Evolutionary conservation across 1,139 yeast species (phyloP), one percentile per base, ranked within the genome.

Genomic region (Candida frijolesensis): DNA sequence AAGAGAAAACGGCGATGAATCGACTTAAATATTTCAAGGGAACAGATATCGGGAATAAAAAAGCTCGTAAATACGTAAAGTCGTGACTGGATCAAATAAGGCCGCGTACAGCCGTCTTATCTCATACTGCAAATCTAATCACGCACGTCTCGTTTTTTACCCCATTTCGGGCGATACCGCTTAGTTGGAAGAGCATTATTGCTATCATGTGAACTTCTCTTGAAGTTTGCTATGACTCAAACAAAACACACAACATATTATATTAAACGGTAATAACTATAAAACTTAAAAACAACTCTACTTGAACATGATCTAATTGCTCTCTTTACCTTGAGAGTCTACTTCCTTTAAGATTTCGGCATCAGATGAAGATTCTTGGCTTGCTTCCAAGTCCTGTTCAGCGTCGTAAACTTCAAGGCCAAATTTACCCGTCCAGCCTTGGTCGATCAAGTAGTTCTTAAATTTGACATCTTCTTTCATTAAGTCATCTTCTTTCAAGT

Each of bases 381-480:
- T 43, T 25, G 32, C 32, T 40, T 55, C 55, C 22, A 54, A 32
- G 40, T 58, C 63, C 40, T 59, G 57, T 46, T 58, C 62, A 32
- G 49, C 53, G n/a, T 59, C 62, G 19, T 57, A 54, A 42, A 65
- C 71, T 47, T 71, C 66, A 45, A 65, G 58, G 54, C 90, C 90
- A 52, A 84, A 78, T 29, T 68, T 64, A 37, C 90, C 91, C 15
- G 63, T 67, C 88, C 89, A 87, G 33, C 92, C 92, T 45, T 85
- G 68, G 12, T 71, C 78, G 47, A 80, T 65, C 64, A 87, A 72
- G 65, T 81, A 87, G 58, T 78, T 80, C 58, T 82, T 80, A 65
- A 85, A 87, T 54, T 72, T 77, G 51, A 81, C 71, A 63, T 87
- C 94, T 60, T 86, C 87, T 60, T 74, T 73, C 74, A 83, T 72